Conservation (phyloP, 371 early-diverging fungal genomes). For the Dinochytrium kinnereticum region DNA sequence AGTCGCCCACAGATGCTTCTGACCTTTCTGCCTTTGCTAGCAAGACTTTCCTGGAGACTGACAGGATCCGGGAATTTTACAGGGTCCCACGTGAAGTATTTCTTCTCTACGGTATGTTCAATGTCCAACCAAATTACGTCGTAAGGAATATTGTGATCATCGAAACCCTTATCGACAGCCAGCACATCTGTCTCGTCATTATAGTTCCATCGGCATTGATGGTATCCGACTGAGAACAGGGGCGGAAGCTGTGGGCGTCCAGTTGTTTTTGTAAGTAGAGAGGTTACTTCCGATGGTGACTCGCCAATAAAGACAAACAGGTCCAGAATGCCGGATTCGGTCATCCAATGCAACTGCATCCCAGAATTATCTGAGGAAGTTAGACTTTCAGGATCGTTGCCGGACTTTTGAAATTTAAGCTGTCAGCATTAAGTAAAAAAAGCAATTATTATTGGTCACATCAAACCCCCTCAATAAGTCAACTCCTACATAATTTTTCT, state of each 20-base stretch:
- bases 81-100: slow-evolving; percentile 89
- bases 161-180: slow-evolving; percentile 81
- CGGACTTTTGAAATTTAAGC: too few relatives aligned
- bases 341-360: slow-evolving; percentile 86
- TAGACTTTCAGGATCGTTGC: too few relatives aligned
- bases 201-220: slow-evolving; percentile 95
- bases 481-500: too few relatives aligned
- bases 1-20: not conserved
- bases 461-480: too few relatives aligned
- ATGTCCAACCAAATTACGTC: slow-evolving; percentile 96
- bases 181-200: slow-evolving; percentile 80
- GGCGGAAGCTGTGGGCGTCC: slow-evolving; percentile 89
- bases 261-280: slow-evolving; percentile 76
- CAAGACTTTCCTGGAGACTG: slow-evolving; percentile 80
- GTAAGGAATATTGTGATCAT: slow-evolving; percentile 83
- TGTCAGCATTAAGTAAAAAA: too few relatives aligned
- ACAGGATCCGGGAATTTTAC: slow-evolving; percentile 86
- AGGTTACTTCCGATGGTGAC: slow-evolving; percentile 69
- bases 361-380: too few relatives aligned
- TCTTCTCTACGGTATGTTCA: slow-evolving; percentile 90
- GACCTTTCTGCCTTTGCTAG: slow-evolving; percentile 76
- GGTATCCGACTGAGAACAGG: slow-evolving; percentile 88
- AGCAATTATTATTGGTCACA: too few relatives aligned
- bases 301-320: slow-evolving; percentile 89
- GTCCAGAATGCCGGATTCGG: slow-evolving; percentile 91